Evolutionary conservation across 192 early-diverging fungal species (phyloP).

Genomic region (Radiomyces spectabilis): DNA sequence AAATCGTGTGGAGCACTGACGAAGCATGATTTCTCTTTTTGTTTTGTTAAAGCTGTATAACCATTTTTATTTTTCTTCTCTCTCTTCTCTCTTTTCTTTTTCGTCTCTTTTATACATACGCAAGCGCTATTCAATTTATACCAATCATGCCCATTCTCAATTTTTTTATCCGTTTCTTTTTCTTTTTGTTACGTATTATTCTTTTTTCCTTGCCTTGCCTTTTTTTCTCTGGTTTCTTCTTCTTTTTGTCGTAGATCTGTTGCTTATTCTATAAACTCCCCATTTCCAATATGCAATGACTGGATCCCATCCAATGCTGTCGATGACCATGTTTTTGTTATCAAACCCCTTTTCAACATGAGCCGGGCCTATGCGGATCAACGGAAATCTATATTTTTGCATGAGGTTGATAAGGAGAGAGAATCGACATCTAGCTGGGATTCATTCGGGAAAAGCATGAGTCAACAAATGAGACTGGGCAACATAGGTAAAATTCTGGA

Average conservation of each 20-base stretch:
- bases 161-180: neutral
- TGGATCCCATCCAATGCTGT: too few relatives aligned
- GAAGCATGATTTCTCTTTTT: neutral
- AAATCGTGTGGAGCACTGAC: neutral
- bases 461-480: constrained; percentile 12
- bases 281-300: too few relatives aligned
- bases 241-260: neutral
- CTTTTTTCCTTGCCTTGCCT: neutral
- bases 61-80: neutral
- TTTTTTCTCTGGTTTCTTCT: neutral
- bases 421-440: too few relatives aligned
- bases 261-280: too few relatives aligned
- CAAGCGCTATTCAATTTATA: neutral
- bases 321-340: too few relatives aligned
- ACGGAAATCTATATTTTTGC: too few relatives aligned
- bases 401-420: too few relatives aligned
- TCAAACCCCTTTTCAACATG: too few relatives aligned
- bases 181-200: constrained; percentile 6
- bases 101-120: neutral
- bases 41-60: neutral
- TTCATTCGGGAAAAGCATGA: too few relatives aligned
- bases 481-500: constrained; percentile 34
- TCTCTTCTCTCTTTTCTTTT: constrained; percentile 1
- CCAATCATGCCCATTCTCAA: neutral
- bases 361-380: too few relatives aligned